Percentiles rank a stretch among this genome's conserved stretches.
Evolutionary conservation across 495 filamentous ascomycete genomes (phyloP).

Genomic region (Aspergillus leporis): DNA sequence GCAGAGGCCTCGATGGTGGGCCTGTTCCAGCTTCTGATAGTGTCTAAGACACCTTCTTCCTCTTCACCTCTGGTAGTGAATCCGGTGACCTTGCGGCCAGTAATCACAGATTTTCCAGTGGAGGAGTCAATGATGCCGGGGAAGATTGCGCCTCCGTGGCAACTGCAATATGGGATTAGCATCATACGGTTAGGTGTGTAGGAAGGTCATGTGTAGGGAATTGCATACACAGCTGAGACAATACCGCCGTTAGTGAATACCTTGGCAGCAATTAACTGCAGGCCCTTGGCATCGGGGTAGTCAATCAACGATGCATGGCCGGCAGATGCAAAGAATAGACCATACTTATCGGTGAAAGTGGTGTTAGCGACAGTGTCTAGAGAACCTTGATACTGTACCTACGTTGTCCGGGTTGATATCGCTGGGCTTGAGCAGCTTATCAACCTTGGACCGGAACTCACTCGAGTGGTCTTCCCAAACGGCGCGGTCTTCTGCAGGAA

Average conservation of each 20-base stretch:
- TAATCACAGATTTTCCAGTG: constrained; percentile 44
- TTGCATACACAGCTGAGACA: constrained; percentile 28
- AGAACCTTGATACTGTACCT: not conserved
- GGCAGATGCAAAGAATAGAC: constrained; percentile 51
- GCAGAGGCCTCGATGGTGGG: constrained; percentile 35
- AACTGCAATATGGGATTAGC: constrained; percentile 13
- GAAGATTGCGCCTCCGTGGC: constrained; percentile 50
- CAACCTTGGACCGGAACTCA: constrained; percentile 43
- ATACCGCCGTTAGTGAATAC: constrained; percentile 44
- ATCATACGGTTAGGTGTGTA: not conserved
- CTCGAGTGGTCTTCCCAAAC: constrained; percentile 41
- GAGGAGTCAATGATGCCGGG: constrained; percentile 35
- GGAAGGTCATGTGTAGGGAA: not conserved
- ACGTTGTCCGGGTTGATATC: constrained; percentile 25
- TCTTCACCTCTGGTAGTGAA: constrained; percentile 48
- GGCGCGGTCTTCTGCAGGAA: constrained; percentile 35
- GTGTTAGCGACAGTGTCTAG: not conserved
- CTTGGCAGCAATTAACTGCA: constrained; percentile 39
- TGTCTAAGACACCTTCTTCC: constrained; percentile 33
- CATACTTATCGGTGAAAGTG: constrained; percentile 19
- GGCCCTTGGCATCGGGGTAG: constrained; percentile 43
- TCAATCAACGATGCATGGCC: constrained; percentile 51
- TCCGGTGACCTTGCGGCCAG: constrained; percentile 43
- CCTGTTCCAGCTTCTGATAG: constrained; percentile 23
- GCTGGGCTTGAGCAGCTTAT: constrained; percentile 27